Evolutionary conservation across 257 asterid species (phyloP).

Genomic region (Lycium ferocissimum): DNA sequence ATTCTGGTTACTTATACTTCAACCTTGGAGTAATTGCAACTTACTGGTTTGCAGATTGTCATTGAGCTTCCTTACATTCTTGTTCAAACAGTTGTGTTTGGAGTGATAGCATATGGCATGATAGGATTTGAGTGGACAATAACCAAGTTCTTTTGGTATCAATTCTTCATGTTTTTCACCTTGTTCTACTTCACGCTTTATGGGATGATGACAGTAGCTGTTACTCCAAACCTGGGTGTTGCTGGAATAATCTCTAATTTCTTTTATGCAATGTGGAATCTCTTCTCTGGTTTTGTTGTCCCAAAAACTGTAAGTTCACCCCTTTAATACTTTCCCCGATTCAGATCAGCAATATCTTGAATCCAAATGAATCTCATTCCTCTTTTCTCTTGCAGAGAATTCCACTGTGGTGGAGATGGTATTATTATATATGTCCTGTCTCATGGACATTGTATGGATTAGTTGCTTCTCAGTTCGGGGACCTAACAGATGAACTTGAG

Average conservation of each 20-base stretch:
- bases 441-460: constrained; percentile 21
- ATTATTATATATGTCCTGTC: constrained; percentile 2
- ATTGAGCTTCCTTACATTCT: constrained; percentile 54
- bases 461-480: constrained; percentile 12
- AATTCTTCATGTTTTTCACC: constrained; percentile 53
- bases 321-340: too few relatives aligned
- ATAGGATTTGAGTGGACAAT: constrained; percentile 58
- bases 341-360: not conserved
- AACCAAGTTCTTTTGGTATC: constrained; percentile 42
- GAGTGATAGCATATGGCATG: constrained; percentile 56
- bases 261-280: constrained; percentile 30
- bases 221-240: constrained; percentile 54
- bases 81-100: constrained; percentile 46
- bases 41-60: constrained; percentile 49
- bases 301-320: constrained; percentile 23
- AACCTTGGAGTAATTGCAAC: not conserved
- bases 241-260: constrained; percentile 31
- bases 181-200: constrained; percentile 66
- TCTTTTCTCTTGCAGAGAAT: constrained; percentile 3
- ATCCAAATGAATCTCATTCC: not conserved
- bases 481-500: not conserved
- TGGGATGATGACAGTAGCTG: constrained; percentile 41
- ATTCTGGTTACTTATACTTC: too few relatives aligned
- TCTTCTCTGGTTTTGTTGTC: constrained; percentile 28
- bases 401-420: constrained; percentile 11